phyloP scores from a whole-genome alignment of 2,329 filamentous ascomycete genomes.

The Gyromitra esculenta region DNA sequence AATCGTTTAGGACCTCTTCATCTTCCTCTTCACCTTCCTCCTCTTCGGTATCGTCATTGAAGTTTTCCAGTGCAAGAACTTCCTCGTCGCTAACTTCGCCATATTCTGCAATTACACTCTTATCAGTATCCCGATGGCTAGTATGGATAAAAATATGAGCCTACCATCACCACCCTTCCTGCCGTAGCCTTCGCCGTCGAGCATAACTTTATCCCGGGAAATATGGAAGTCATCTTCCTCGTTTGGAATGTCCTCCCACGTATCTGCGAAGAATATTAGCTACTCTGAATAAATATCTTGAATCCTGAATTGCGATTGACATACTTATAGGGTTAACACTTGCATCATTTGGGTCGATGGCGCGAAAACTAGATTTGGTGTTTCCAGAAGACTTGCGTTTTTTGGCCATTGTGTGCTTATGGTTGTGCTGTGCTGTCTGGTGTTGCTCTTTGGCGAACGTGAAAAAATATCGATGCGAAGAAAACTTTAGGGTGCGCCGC shows the following conservation, averaged over 20 bases:
- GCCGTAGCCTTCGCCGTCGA: constrained; percentile 79
- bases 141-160: constrained; percentile 16
- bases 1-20: constrained; percentile 65
- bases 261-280: constrained; percentile 58
- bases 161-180: constrained; percentile 78
- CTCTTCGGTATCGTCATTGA: constrained; percentile 66
- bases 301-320: constrained; percentile 18
- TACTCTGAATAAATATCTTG: background rate
- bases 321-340: constrained; percentile 68
- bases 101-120: constrained; percentile 67
- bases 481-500: constrained; percentile 12
- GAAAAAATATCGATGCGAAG: constrained; percentile 32
- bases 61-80: constrained; percentile 51
- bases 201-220: constrained; percentile 82
- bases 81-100: constrained; percentile 61
- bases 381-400: constrained; percentile 75
- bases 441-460: background rate
- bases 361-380: constrained; percentile 64
- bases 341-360: constrained; percentile 68
- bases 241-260: constrained; percentile 86
- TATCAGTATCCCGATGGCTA: constrained; percentile 9
- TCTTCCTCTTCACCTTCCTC: constrained; percentile 60
- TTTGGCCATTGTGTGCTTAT: constrained; percentile 66
- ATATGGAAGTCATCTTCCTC: constrained; percentile 94
- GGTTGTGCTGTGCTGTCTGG: constrained; percentile 2